phyloP scores from a whole-genome alignment of 352 stramenopile genomes.

The Pythium apleroticum region DNA sequence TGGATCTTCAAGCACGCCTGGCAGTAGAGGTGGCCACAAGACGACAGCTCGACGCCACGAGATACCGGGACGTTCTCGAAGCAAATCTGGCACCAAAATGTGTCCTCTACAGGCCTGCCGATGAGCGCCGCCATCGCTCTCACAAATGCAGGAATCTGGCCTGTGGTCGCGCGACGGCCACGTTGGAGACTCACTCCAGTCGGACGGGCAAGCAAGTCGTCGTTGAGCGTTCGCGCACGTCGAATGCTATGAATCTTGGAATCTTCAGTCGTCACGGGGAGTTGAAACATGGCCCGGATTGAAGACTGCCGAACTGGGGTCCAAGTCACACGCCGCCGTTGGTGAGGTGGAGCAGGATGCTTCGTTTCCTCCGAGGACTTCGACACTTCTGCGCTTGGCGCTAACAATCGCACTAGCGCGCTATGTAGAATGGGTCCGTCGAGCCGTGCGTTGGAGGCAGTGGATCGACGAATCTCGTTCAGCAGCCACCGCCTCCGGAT shows the following conservation, averaged over 20 bases:
- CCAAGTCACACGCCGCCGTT: conserved; percentile 6
- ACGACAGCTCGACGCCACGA: conserved; percentile 33
- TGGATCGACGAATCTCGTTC: neutral
- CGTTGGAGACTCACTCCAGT: neutral
- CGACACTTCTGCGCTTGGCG: neutral
- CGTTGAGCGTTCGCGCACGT: conserved; percentile 12
- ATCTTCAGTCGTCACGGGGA: neutral
- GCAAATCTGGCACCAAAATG: conserved; percentile 74
- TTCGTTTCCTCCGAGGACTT: neutral
- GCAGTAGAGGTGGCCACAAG: conserved; percentile 64
- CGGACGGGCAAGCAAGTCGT: neutral
- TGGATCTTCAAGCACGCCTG: conserved; percentile 49
- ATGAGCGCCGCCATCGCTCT: conserved; percentile 12
- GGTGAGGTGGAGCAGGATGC: neutral
- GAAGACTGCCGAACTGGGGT: conserved; percentile 11
- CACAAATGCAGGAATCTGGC: conserved; percentile 11
- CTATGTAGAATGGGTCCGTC: neutral
- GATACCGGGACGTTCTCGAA: conserved; percentile 51
- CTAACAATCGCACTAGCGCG: neutral
- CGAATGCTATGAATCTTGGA: neutral
- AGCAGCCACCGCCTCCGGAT: neutral
- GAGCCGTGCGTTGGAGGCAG: neutral
- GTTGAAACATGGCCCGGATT: conserved; percentile 7
- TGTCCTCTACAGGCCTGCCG: conserved; percentile 61
- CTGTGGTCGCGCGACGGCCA: conserved; percentile 7